Evolutionary conservation across 2,329 filamentous ascomycete species (phyloP), one percentile per base, ranked within the genome.

Genomic region (Colletotrichum orchidophilum): DNA sequence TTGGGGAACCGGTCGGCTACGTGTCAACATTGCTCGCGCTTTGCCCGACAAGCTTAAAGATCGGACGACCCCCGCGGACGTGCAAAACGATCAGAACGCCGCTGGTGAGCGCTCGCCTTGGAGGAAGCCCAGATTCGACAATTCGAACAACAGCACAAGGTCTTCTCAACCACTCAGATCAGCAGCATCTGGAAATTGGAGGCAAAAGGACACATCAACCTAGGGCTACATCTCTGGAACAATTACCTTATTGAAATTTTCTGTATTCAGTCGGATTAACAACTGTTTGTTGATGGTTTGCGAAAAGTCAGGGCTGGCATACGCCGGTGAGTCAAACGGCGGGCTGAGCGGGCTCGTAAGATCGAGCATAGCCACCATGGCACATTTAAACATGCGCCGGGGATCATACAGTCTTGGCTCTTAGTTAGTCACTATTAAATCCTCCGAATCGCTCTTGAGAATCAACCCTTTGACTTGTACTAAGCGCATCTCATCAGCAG

Each of bases 1-100:
- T 1, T 74, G 80, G 0, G 70, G 78, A 24, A 78, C 77, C 3
- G 75, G 46, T 0, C 11, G 3, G 0, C 2, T 71, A 33, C 64
- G 27, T 5, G 64, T 63, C 0, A 57, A 42, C 13, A n/a, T 58
- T 2, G 63, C 64, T 29, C 57, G 26, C 9, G 39, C 50, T 11
- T 27, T 71, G 42, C 64, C 64, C 13, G 27, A 39, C 26, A 63
- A 33, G 9, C 33, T 71, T 5, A 59, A 24, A 33, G 68, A 59
- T 12, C 52, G 64, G 11, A 11, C 60, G 1, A 39, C 35, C 0
- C 46, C 46, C 11, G 9, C n/a, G 2, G 13, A 60, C 7, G 53
- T 63, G 15, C 66, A 35, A 5, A 55, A 53, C 4, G 54, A 46
- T 13, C 26, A 31, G 27, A 12, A 31, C 7, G 21, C 13, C 11